These are phyloP conservation scores for Clathrus columnatus DNA, from an alignment of 768 basidiomycete species.

Conservation along the genomic window DNA sequence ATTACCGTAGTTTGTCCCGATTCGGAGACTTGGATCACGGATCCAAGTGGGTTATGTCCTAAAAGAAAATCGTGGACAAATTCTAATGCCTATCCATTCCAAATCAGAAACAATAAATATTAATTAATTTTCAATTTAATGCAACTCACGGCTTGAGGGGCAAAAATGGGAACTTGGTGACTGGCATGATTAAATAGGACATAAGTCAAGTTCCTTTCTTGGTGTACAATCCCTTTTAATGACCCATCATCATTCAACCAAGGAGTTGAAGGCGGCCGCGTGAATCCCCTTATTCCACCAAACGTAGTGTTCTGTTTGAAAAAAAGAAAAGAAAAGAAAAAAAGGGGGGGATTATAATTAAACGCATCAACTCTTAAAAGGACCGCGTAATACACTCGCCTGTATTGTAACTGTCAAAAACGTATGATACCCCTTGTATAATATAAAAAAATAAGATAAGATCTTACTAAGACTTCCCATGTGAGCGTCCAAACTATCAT, in stretches of 20 bases:
- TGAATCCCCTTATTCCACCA: slow-evolving; percentile 69
- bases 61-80: slow-evolving; percentile 62
- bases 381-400: neutral
- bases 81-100: slow-evolving; percentile 39
- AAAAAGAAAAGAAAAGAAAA: neutral
- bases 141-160: slow-evolving; percentile 38
- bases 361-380: no score
- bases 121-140: slow-evolving; percentile 31
- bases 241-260: slow-evolving; percentile 54
- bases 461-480: slow-evolving; percentile 52
- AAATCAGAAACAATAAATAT: slow-evolving; percentile 17
- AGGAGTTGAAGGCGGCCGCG: slow-evolving; percentile 54
- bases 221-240: slow-evolving; percentile 62
- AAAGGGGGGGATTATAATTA: no score
- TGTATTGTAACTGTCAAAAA: slow-evolving; percentile 8
- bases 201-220: slow-evolving; percentile 56
- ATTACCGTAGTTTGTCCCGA: slow-evolving; percentile 25
- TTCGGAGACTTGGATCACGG: slow-evolving; percentile 30
- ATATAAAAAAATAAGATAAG: neutral
- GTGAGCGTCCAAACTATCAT: slow-evolving; percentile 58
- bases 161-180: slow-evolving; percentile 29
- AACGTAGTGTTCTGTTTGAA: slow-evolving; percentile 61
- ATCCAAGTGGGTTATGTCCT: slow-evolving; percentile 51
- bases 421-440: neutral
- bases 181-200: slow-evolving; percentile 30